Percentiles rank a stretch among this genome's conserved stretches.
phyloP scores from a whole-genome alignment of 2,329 filamentous ascomycete genomes.

The Fusarium sp. region DNA sequence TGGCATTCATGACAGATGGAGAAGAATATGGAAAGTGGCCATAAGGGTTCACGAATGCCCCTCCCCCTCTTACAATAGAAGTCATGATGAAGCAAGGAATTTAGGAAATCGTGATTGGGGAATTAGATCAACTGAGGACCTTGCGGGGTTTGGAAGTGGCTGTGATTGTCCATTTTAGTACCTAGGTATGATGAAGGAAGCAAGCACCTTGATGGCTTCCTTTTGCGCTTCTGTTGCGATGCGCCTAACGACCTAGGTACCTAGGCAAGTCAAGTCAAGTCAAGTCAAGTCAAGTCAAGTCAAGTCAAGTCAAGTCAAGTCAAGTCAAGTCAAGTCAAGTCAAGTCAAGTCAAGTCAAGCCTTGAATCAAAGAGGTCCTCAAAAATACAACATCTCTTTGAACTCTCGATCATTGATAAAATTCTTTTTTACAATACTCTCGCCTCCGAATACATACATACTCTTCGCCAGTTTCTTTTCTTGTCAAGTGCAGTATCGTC shows the following conservation, averaged over 20 bases:
- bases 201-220: conserved; percentile 36
- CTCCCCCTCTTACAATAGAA: conserved; percentile 15
- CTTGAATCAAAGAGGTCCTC: conserved; percentile 27
- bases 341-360: not conserved
- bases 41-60: conserved; percentile 37
- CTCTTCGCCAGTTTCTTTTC: not conserved
- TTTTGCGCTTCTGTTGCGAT: conserved; percentile 2
- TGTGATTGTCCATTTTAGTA: not conserved
- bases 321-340: too few relatives aligned
- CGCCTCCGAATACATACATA: not conserved
- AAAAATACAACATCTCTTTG: not conserved
- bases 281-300: too few relatives aligned
- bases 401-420: not conserved
- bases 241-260: not conserved
- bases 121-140: conserved; percentile 11
- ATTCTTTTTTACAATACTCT: not conserved
- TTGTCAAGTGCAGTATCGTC: not conserved
- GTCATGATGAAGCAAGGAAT: conserved; percentile 24
- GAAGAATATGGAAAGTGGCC: conserved; percentile 18
- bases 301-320: too few relatives aligned
- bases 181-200: conserved; percentile 5
- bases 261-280: not conserved
- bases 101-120: conserved; percentile 24
- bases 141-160: not conserved
- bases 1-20: not conserved